Percentiles rank a stretch among this genome's conserved stretches.
Evolutionary conservation across 2,329 filamentous ascomycete species (phyloP).

Genomic region (Aspergillus candidus): DNA sequence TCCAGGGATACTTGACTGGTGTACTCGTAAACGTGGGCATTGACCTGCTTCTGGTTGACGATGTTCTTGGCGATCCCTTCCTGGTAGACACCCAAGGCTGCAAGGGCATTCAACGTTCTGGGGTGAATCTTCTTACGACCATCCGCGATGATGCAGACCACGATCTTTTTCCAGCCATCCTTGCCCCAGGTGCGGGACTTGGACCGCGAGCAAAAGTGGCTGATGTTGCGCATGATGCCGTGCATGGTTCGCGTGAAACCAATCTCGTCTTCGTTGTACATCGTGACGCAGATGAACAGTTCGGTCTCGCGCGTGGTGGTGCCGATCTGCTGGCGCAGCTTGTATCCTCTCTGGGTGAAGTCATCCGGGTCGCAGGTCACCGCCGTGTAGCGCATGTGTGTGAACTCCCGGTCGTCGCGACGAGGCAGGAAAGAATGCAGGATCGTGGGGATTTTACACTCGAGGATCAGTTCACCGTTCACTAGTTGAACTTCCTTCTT

Average conservation of each 20-base stretch:
- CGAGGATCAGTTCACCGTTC: slow-evolving; percentile 93
- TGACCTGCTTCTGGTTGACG: slow-evolving; percentile 92
- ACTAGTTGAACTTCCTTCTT: slow-evolving; percentile 93
- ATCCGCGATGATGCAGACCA: slow-evolving; percentile 93
- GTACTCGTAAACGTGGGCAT: slow-evolving; percentile 97
- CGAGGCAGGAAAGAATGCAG: slow-evolving; percentile 93
- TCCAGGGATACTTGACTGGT: slow-evolving; percentile 97
- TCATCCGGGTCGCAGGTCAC: slow-evolving; percentile 98
- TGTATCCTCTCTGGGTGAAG: slow-evolving; percentile 82
- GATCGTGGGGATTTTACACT: slow-evolving; percentile 99
- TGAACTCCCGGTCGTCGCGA: slow-evolving; percentile 91
- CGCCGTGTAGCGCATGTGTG: slow-evolving; percentile 96
- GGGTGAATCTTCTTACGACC: slow-evolving; percentile 91
- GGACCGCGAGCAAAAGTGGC: slow-evolving; percentile 87
- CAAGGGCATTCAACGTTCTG: slow-evolving; percentile 84
- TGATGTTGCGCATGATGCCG: slow-evolving; percentile 96
- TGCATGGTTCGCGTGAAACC: slow-evolving; percentile 97
- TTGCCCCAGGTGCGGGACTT: slow-evolving; percentile 96
- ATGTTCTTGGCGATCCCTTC: slow-evolving; percentile 97
- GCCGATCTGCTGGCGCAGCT: slow-evolving; percentile 84
- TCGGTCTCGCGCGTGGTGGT: slow-evolving; percentile 82
- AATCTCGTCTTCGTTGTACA: slow-evolving; percentile 99
- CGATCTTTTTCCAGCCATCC: slow-evolving; percentile 97
- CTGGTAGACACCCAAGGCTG: slow-evolving; percentile 96
- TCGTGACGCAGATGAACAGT: slow-evolving; percentile 92